Conservation (phyloP, 2,329 filamentous ascomycete genomes). For the Ascochyta pisi region DNA sequence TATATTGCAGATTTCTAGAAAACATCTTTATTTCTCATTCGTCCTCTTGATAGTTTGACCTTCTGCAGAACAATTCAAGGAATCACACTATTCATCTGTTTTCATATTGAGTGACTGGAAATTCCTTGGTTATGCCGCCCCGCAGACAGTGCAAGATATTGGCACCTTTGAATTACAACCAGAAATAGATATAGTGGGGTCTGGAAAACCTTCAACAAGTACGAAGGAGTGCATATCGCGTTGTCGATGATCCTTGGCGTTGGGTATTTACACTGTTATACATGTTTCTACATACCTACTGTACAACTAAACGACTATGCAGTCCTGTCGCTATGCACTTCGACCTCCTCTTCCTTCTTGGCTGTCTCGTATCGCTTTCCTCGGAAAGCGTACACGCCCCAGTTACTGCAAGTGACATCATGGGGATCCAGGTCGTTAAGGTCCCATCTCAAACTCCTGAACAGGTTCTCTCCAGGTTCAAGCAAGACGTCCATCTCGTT, state of each 20-base stretch:
- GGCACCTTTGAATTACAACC: too few relatives aligned
- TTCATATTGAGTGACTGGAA: too few relatives aligned
- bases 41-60: too few relatives aligned
- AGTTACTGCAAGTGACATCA: conserved; percentile 94
- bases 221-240: too few relatives aligned
- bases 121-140: too few relatives aligned
- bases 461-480: conserved; percentile 90
- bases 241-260: not conserved
- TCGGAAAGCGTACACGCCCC: conserved; percentile 95
- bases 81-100: too few relatives aligned
- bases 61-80: too few relatives aligned
- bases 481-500: conserved; percentile 93
- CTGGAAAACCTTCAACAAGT: too few relatives aligned
- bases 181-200: too few relatives aligned
- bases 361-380: conserved; percentile 89
- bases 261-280: conserved; percentile 4
- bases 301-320: conserved; percentile 21
- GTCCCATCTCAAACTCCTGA: conserved; percentile 95
- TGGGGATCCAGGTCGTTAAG: conserved; percentile 94
- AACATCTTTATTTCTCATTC: too few relatives aligned
- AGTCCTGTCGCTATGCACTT: conserved; percentile 45
- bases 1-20: too few relatives aligned
- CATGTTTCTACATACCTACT: conserved; percentile 23
- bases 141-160: too few relatives aligned
- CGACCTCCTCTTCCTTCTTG: conserved; percentile 55